Conservation (phyloP, 169 alveolate species). For the Babesia ovata region DNA sequence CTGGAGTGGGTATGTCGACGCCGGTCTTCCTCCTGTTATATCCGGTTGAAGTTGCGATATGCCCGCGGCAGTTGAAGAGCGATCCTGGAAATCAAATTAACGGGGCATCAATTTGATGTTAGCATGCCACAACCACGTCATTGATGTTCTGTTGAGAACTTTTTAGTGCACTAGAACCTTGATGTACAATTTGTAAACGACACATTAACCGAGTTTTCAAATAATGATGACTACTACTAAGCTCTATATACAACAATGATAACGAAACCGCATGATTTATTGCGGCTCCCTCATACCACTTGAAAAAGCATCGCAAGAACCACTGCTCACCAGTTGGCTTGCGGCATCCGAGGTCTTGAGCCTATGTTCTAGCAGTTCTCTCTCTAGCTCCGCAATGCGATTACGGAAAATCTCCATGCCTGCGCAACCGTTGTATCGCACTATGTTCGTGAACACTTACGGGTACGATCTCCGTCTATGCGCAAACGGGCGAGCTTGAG, state of each 20-base stretch:
- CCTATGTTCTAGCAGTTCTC: conserved; percentile 42
- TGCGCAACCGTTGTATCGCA: neutral
- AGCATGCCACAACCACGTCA: no score
- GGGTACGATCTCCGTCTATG: conserved; percentile 71
- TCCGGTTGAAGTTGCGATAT: no score
- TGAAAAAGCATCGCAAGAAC: neutral
- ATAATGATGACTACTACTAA: neutral
- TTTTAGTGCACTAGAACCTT: neutral
- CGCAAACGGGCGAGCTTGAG: conserved; percentile 73
- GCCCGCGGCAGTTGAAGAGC: no score
- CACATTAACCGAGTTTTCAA: neutral
- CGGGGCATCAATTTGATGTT: no score
- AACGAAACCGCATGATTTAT: conserved; percentile 3
- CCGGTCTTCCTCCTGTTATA: no score
- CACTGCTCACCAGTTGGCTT: conserved; percentile 42
- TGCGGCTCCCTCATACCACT: conserved; percentile 5
- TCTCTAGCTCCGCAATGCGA: conserved; percentile 60
- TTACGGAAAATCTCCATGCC: conserved; percentile 45
- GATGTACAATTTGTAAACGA: neutral
- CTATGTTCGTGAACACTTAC: conserved; percentile 1
- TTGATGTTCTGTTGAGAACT: no score
- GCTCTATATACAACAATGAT: neutral
- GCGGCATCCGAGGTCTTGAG: conserved; percentile 19
- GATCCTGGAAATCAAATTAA: no score
- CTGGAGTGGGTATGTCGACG: no score